A percentile compares a stretch with the other conserved stretches of the same genome.
Evolutionary conservation across 2,329 filamentous ascomycete genomes (phyloP).

Genomic region (Pseudonectria buxi): DNA sequence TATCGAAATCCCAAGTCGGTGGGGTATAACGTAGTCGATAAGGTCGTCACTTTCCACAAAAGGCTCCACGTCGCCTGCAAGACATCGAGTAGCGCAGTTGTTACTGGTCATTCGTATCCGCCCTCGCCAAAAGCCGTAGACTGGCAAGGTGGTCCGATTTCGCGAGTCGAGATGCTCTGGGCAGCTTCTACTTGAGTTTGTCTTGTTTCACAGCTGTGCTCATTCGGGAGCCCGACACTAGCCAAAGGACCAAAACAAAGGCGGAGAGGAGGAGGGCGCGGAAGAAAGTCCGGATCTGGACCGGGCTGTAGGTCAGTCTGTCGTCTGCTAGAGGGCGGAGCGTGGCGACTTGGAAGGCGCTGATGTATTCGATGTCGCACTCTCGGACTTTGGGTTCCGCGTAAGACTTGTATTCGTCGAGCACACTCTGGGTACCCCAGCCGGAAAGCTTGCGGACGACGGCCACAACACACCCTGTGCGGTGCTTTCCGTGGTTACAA

Average conservation of each 20-base stretch:
- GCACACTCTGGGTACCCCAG: conserved; percentile 54
- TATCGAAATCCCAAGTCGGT: conserved; percentile 8
- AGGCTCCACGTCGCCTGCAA: too few species aligned
- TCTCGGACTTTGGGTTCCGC: conserved; percentile 54
- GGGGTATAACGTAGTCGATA: conserved; percentile 7
- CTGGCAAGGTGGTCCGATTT: background rate
- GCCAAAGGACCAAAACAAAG: conserved; percentile 37
- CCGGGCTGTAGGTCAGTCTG: conserved; percentile 10
- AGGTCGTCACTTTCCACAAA: too few species aligned
- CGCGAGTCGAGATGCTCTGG: background rate
- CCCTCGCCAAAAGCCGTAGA: background rate
- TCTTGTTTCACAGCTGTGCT: conserved; percentile 8
- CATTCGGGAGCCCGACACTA: conserved; percentile 31
- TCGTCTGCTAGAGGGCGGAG: conserved; percentile 19
- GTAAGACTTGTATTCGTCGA: conserved; percentile 68
- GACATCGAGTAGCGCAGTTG: too few species aligned
- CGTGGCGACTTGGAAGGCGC: conserved; percentile 38
- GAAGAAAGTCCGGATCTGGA: conserved; percentile 32
- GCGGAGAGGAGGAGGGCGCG: conserved; percentile 37
- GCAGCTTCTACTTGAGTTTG: conserved; percentile 7
- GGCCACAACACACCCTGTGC: conserved; percentile 83
- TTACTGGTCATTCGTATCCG: background rate
- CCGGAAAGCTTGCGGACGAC: conserved; percentile 68
- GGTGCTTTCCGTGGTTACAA: conserved; percentile 92
- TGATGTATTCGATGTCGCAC: conserved; percentile 53